Evolutionary conservation across 192 early-diverging fungal species (phyloP), one percentile per base, ranked within the genome.

Genomic region (Mortierella hygrophila): DNA sequence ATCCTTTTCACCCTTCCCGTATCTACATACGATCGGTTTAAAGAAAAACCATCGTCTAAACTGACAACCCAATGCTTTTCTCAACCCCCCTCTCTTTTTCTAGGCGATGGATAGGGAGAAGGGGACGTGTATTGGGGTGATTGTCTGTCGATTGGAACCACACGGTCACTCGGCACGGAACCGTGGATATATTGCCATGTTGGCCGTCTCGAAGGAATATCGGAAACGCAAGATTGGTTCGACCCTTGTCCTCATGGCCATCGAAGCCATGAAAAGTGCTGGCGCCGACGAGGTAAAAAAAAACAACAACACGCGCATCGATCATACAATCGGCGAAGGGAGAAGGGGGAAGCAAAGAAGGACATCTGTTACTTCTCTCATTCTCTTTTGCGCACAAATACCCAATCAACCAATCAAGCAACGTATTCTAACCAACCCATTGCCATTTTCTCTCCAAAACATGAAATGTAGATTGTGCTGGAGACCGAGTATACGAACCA

Each of bases 131-230:
- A 92, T 97, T 13, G 98, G 98, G 7, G 96, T 96, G 29, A 93
- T 99, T 46, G 94, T 99, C 13, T 97, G 96, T 82, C 96, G 95
- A 87, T 82, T 98, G n/a, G 97, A 98, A 70, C 73, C 57, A 47
- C 96, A 97, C 84, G 83, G 91, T 54, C 91, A 91, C 37, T 80
- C 77, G 40, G 80, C 73, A 6, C 41, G 49, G 11, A 83, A 91
- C 47, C 90, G 98, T n/a, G 98, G 98, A 1, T 99, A 99, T 87
- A 99, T 99, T 73, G 98, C 94, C 57, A 99, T 99, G 98, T 90
- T 99, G 35, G 97, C 96, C 0, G 98, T 99, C 15, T 93, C 91
- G n/a, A 95, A 94, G 69, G 87, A 91, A 32, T 95, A 95, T 80
- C 86, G 98, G 40, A 95, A 97, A 78, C 91, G 87, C 23, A 94